A percentile compares a stretch with the other conserved stretches of the same genome.
Conservation (phyloP, 164 flowering plant species). For the Protea cynaroides region DNA sequence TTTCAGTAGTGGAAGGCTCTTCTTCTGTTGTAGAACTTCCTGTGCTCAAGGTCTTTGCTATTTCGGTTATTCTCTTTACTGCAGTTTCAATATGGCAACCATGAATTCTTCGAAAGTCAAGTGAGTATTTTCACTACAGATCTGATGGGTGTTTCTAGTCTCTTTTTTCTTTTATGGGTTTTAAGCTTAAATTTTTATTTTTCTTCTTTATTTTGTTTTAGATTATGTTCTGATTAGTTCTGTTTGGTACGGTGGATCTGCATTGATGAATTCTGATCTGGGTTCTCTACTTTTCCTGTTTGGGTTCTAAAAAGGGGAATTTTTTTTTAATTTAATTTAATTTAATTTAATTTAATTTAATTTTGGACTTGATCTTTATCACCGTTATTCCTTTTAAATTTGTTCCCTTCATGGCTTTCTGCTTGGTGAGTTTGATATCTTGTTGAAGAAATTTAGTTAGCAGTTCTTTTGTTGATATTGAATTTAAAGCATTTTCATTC, state of each 20-base stretch:
- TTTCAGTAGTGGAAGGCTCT: conserved; percentile 10
- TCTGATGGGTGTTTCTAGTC: conserved; percentile 20
- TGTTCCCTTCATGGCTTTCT: neutral
- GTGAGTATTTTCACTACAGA: conserved; percentile 32
- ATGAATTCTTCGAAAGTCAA: conserved; percentile 53
- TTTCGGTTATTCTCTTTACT: neutral
- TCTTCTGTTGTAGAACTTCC: neutral
- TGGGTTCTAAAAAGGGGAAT: neutral
- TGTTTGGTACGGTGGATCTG: conserved; percentile 13
- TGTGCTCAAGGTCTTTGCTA: neutral
- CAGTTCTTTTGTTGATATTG: neutral
- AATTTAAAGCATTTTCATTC: neutral
- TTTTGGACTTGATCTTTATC: conserved; percentile 5
- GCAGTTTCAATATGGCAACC: conserved; percentile 3
- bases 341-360: neutral
- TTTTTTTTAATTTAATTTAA: neutral
- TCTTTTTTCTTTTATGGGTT: neutral
- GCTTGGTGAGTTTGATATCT: neutral
- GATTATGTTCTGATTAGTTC: neutral
- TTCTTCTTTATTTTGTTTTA: neutral
- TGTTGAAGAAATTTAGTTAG: neutral
- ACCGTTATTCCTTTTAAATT: neutral
- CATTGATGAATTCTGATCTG: neutral
- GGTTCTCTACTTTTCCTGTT: neutral
- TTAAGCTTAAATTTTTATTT: too few species aligned